phyloP scores from a whole-genome alignment of 495 filamentous ascomycete genomes.

The Aspergillus conjunctus region DNA sequence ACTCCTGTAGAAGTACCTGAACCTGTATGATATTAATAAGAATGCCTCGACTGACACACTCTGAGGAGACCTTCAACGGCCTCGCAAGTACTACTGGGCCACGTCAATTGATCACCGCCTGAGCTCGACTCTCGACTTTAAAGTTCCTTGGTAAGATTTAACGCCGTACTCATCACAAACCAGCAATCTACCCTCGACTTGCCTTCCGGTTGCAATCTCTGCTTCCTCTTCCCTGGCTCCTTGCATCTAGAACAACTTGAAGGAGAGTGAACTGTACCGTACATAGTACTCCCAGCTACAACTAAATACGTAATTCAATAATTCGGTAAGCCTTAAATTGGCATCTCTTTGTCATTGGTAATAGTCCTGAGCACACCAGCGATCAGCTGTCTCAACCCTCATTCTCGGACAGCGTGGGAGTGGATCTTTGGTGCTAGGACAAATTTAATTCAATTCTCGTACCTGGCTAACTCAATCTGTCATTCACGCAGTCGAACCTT shows the following conservation, averaged over 20 bases:
- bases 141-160: neutral
- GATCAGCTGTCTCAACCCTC: constrained; percentile 3
- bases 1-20: neutral
- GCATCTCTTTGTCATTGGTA: neutral
- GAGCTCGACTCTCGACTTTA: neutral
- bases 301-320: neutral
- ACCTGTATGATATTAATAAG: neutral
- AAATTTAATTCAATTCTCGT: constrained; percentile 1
- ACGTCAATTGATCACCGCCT: neutral
- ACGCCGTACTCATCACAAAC: neutral
- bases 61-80: neutral
- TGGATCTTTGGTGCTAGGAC: constrained; percentile 5
- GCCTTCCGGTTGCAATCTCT: neutral
- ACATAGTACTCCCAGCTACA: neutral
- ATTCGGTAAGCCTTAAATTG: constrained; percentile 1
- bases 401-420: neutral
- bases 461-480: constrained; percentile 6
- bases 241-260: neutral
- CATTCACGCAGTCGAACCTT: constrained; percentile 6
- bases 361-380: neutral
- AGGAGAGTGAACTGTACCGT: neutral
- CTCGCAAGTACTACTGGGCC: neutral
- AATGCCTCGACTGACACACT: neutral
- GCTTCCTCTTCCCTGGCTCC: neutral
- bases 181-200: too few relatives aligned